Evolutionary conservation across 345 rosid species (phyloP), one percentile per base, ranked within the genome.

Genomic region (Noccaea bulbosa): DNA sequence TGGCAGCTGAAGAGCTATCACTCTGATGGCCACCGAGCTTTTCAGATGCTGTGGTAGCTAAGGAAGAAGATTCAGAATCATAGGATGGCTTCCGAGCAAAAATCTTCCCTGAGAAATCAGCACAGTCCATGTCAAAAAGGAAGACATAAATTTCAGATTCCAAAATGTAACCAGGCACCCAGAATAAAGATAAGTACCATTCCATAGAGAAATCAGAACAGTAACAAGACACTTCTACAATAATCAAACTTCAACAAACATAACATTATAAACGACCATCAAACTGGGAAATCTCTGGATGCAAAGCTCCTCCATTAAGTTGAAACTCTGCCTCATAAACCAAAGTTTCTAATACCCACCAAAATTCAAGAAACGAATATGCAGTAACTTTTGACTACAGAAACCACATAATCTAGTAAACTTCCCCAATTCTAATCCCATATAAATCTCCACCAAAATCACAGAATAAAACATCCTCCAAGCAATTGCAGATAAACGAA

Each of bases 1-100:
- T 71, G 44, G 80, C 55, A 3, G 90, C 58, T 73, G 88, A 55
- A 76, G 87, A 64, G 52, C 62, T 80, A 48, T 75, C 86, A 59
- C 69, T 67, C 51, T 71, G 78, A 67, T 74, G 75, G 35, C 78
- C 89, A 53, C 34, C 7, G 35, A 90, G 86, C 74, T 89, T 85
- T 46, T 80, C 83, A 38, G 97, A 86, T 14, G 88, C 73, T 52
- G 87, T 64, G 50, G 84, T 84, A 5, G 80, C 69, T 52, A 82
- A 8, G 20, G 87, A 86, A 12, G 90, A 76, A 33, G 88, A 62
- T 8, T 89, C 88, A 27, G 89, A 83, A 62, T 91, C 92, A 75
- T 67, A 61, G 2, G 92, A 78, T 62, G 85, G 82, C 67, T 79
- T 87, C 72, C 78, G 83, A 75, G 84, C 87, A 76, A 80, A 78